Evolutionary conservation across 176 grass and related monocot genomes (phyloP), one percentile per base, ranked within the genome.

Genomic region (Aechmea fasciata): DNA sequence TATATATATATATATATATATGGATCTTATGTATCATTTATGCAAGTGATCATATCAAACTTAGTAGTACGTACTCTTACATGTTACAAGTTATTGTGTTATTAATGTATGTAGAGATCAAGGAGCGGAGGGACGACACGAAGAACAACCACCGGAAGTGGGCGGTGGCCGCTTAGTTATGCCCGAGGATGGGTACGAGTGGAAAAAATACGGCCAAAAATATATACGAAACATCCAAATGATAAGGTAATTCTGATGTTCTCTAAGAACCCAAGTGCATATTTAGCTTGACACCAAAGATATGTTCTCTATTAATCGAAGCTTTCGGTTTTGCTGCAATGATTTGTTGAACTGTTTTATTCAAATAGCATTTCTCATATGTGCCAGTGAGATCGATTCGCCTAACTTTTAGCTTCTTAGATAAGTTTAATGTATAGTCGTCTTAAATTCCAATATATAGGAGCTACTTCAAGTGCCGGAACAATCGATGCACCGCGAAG

Each of bases 151-250:
- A 3, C 23, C 24, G 24, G 6, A 18, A 28, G 47, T 29, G 48
- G 51, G 67, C 50, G 19, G 51, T 66, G 64, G 47, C 0, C 87
- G 75, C 70, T 69, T 54, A 6, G 76, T 54, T 53, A 75, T 90
- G 82, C 87, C 87, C 0, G 76, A 87, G 52, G 91, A 96, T 68
- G 87, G 84, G 24, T 85, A 96, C 67, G 70, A 96, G 57, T 96
- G 91, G 91, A 90, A 73, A 62, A 96, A 96, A 73, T 96, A 96
- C 75, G 91, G 91, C 47, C 91, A 96, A 73, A 91, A 91, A 68
- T 90, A 80, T 70, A 96, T 96, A 28, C 70, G 71, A 66, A 90
- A 80, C 80, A 85, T 96, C 23, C 73, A 83, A 52, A 96, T 87
- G 73, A 79, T 66, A 57, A 85, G 91, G 91, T 84, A 48, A 28